Conservation (phyloP, 2,329 filamentous ascomycete genomes). For the Aspergillus texensis region DNA sequence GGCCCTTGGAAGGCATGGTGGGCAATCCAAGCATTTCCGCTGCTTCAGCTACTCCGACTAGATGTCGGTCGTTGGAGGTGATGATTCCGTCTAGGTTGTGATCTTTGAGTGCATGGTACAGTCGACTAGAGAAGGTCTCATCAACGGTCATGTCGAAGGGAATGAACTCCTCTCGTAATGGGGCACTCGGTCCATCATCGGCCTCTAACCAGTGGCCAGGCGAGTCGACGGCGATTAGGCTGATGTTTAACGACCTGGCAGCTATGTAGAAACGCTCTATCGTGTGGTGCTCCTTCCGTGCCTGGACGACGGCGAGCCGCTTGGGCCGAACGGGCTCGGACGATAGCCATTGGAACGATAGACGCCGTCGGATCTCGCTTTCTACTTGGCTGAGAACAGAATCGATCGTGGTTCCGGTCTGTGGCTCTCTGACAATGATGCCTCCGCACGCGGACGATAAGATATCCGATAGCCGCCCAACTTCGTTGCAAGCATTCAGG, state of each 20-base stretch:
- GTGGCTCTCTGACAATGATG: too few species aligned
- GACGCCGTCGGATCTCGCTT: too few species aligned
- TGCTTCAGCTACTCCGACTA: background rate
- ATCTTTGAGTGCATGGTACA: background rate
- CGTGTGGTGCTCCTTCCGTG: background rate
- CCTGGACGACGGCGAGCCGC: background rate
- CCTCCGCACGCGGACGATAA: background rate
- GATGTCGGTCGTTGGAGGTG: background rate
- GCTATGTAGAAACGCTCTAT: background rate
- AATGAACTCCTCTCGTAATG: background rate
- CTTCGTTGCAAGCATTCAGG: too few species aligned
- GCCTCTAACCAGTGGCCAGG: background rate
- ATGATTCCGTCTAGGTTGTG: background rate
- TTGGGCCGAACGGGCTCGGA: too few species aligned
- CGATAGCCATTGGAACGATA: too few species aligned
- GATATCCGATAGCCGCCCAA: background rate
- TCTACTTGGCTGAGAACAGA: too few species aligned
- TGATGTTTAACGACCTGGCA: background rate
- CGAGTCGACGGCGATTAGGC: background rate
- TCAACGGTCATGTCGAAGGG: background rate
- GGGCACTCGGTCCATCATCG: background rate
- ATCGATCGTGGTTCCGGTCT: too few species aligned
- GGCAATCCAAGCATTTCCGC: background rate
- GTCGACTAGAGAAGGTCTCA: background rate
- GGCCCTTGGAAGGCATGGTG: background rate